Evolutionary conservation across 768 basidiomycete genomes (phyloP).

Genomic region (Heimioporus sp.): DNA sequence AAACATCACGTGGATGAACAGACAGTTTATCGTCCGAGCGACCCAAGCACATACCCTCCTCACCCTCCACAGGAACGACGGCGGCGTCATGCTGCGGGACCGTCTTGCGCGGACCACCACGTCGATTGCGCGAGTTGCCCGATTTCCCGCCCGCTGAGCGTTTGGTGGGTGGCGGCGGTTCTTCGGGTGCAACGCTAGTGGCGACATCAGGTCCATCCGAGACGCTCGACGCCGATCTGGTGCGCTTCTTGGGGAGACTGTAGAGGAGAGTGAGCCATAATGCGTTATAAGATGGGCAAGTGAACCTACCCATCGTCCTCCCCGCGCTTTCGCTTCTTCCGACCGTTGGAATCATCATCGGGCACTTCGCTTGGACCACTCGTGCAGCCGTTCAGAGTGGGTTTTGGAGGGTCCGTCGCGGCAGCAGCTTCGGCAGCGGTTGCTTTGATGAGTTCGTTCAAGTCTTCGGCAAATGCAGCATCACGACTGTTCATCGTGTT

Average conservation of each 20-base stretch:
- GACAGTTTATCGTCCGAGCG: conserved; percentile 4
- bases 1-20: conserved; percentile 35
- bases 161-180: conserved; percentile 37
- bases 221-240: conserved; percentile 68
- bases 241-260: conserved; percentile 65
- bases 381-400: conserved; percentile 35
- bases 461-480: conserved; percentile 87
- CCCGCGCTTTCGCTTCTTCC: conserved; percentile 72
- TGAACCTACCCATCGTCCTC: conserved; percentile 68
- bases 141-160: conserved; percentile 26
- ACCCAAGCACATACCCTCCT: conserved; percentile 54
- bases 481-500: conserved; percentile 99
- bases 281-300: background rate
- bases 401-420: conserved; percentile 39
- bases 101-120: conserved; percentile 31
- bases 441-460: conserved; percentile 73
- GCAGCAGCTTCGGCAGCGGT: conserved; percentile 71
- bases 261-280: conserved; percentile 10
- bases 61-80: conserved; percentile 44
- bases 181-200: conserved; percentile 37
- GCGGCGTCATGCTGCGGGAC: conserved; percentile 20
- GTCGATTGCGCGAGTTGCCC: conserved; percentile 27
- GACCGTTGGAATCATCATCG: conserved; percentile 49
- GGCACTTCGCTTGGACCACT: conserved; percentile 42
- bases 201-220: conserved; percentile 55